phyloP scores from a whole-genome alignment of 495 filamentous ascomycete genomes.

The Rhizodiscina lignyota region DNA sequence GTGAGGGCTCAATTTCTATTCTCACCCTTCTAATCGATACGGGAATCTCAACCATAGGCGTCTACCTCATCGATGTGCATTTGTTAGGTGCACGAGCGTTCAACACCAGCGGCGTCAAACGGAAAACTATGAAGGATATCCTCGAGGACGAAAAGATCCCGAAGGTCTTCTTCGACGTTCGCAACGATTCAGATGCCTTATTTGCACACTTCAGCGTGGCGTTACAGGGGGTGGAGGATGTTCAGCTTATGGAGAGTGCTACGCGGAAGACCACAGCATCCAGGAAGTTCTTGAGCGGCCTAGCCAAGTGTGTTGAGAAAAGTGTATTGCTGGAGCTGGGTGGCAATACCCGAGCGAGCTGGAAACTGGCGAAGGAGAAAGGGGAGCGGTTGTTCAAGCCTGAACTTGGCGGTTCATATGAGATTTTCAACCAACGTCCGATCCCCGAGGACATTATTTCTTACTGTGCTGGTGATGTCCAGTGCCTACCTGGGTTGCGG shows the following conservation, averaged over 20 bases:
- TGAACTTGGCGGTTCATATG: slow-evolving; percentile 26
- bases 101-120: slow-evolving; percentile 12
- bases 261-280: slow-evolving; percentile 12
- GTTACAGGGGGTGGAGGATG: slow-evolving; percentile 28
- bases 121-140: slow-evolving; percentile 30
- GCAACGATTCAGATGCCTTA: slow-evolving; percentile 40
- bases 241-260: slow-evolving; percentile 41
- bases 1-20: slow-evolving; percentile 34
- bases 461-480: slow-evolving; percentile 34
- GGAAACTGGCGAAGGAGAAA: slow-evolving; percentile 27
- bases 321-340: no score
- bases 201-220: slow-evolving; percentile 23
- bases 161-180: slow-evolving; percentile 40
- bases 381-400: slow-evolving; percentile 24
- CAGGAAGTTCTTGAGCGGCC: slow-evolving; percentile 19
- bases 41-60: slow-evolving; percentile 9
- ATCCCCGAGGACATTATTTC: slow-evolving; percentile 22
- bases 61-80: slow-evolving; percentile 38
- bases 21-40: slow-evolving; percentile 24
- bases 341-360: slow-evolving; percentile 12
- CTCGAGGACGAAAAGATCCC: slow-evolving; percentile 19
- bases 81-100: slow-evolving; percentile 29
- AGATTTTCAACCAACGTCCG: slow-evolving; percentile 33
- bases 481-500: slow-evolving; percentile 23
- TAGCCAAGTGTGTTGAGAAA: slow-evolving; percentile 29